Percentiles rank a stretch among this genome's conserved stretches.
Conservation (phyloP, 306 rosid genomes). For the Lathyrus oleraceus region DNA sequence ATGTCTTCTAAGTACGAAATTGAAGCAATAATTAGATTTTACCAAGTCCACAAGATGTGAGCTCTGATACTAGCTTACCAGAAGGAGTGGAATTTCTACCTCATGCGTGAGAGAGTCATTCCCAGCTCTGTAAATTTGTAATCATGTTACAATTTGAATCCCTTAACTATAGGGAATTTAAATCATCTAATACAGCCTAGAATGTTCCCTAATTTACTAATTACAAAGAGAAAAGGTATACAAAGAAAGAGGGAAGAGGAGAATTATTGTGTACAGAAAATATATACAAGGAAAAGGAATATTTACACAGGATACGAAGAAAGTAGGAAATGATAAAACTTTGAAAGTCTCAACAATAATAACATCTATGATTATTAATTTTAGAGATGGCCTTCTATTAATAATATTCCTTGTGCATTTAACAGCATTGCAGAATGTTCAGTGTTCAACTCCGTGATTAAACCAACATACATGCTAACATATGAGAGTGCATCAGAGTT, state of each 20-base stretch:
- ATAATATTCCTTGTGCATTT: constrained; percentile 32
- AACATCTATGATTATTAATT: constrained; percentile 8
- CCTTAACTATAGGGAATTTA: not conserved
- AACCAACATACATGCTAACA: constrained; percentile 95
- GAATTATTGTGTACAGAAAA: not conserved
- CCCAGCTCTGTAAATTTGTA: not conserved
- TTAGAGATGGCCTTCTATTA: constrained; percentile 15
- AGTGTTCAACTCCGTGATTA: constrained; percentile 79
- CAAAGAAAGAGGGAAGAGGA: not conserved
- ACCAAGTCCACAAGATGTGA: not conserved
- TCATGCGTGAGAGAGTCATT: not conserved
- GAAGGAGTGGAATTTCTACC: not conserved
- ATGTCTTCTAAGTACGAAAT: not conserved
- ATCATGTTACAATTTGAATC: not conserved
- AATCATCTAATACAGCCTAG: not conserved
- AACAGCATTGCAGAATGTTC: constrained; percentile 90
- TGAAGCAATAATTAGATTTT: not conserved
- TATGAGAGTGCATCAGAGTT: constrained; percentile 96
- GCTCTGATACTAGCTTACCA: not conserved
- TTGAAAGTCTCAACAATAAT: not conserved
- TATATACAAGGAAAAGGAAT: not conserved
- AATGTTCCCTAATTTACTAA: not conserved
- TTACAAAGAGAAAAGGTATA: not conserved
- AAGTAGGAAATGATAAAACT: not conserved
- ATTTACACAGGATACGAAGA: not conserved